Evolutionary conservation across 139 green algal genomes (phyloP), one percentile per base, ranked within the genome.

Genomic region (Eudorina sp.): DNA sequence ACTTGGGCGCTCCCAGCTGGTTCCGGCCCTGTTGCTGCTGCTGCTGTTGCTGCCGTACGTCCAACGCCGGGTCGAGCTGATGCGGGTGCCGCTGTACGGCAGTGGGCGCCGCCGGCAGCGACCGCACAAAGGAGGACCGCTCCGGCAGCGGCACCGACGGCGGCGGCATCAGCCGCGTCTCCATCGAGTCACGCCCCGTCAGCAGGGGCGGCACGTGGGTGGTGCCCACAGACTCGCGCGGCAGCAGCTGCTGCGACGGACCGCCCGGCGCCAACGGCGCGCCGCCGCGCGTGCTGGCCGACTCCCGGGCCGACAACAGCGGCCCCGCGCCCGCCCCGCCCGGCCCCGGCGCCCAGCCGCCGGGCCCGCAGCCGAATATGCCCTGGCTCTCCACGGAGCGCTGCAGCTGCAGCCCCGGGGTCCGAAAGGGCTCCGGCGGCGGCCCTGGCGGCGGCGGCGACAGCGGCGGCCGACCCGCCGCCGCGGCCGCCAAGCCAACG

Each of bases 351-450:
- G 46, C 27, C 31, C 69, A 25, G 38, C 69, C 60, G 21, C 34
- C 69, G 69, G 36, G 13, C 27, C 72, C 72, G 40, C 31, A 9
- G 31, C 45, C 27, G 27, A 31, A 40, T 19, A 48, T 43, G 14
- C 66, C 66, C 25, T 53, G 41, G 41, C 43, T 79, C 7, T 25
- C 70, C 21, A 79, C 19, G 14, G 70, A 79, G 23, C 70, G 70
- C 70, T 53, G 29, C 1, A 36, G 31, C 4, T 36, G 13, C 2
- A 66, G 51, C 51, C 29, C n/a, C 2, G 51, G 53, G 1, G 23
- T 53, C 2, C 79, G 79, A 41, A 85, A 85, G 27, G 79, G 79
- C 18, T 85, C 58, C 18, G 79, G 79, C 55, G 79, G 79, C 58
- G 79, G 53, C 6, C 79, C 55, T 40, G 60, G 58, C 4, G 27